Evolutionary conservation across 2,329 filamentous ascomycete genomes (phyloP).

Genomic region (Aspergillus terreus): DNA sequence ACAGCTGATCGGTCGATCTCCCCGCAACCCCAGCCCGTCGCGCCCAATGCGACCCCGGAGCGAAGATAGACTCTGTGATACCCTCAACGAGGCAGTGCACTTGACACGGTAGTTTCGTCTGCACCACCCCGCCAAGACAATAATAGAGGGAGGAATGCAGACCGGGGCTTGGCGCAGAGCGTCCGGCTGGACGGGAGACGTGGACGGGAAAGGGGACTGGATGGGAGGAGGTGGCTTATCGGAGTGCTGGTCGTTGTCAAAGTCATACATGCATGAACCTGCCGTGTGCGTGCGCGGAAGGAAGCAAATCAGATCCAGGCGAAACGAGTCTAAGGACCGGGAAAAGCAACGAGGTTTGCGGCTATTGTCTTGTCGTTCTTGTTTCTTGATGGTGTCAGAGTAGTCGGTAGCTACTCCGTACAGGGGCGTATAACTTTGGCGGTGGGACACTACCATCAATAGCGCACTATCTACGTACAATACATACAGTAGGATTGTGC

Average conservation of each 20-base stretch:
- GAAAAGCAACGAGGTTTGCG: background rate
- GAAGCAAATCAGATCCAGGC: background rate
- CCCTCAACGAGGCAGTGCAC: background rate
- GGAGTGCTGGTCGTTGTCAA: background rate
- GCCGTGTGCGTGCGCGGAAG: background rate
- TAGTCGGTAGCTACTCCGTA: background rate
- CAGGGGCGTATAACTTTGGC: no score
- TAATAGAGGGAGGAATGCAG: conserved; percentile 26
- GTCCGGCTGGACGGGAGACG: background rate
- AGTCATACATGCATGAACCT: background rate
- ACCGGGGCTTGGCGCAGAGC: conserved; percentile 19
- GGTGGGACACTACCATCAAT: background rate
- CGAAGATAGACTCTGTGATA: background rate
- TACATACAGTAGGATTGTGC: background rate
- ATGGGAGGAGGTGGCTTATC: background rate
- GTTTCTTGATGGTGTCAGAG: background rate
- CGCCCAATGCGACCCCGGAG: no score
- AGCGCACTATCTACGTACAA: background rate
- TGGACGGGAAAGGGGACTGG: no score
- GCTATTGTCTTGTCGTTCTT: background rate
- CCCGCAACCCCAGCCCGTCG: background rate
- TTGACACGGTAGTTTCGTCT: no score
- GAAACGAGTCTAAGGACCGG: background rate
- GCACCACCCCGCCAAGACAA: conserved; percentile 18
- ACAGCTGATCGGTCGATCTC: background rate